phyloP scores from a whole-genome alignment of 192 early-diverging fungal species.

The Coemansia sp. region DNA sequence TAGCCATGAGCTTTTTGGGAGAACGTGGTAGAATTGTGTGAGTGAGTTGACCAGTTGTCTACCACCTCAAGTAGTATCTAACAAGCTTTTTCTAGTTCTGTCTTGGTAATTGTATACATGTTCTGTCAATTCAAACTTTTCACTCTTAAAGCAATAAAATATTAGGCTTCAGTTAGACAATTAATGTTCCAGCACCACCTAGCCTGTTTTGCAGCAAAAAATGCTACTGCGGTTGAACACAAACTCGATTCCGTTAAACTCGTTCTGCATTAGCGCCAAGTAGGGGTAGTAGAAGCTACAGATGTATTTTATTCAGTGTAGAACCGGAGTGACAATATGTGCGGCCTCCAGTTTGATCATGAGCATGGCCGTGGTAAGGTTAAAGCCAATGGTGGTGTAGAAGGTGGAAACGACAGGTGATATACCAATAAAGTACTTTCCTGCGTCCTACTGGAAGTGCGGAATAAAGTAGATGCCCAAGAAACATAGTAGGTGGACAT shows the following conservation, averaged over 20 bases:
- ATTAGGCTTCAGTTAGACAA: too few species aligned
- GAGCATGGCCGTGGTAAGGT: constrained; percentile 29
- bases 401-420: constrained; percentile 21
- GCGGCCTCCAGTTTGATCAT: constrained; percentile 29
- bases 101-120: too few species aligned
- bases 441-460: constrained; percentile 30
- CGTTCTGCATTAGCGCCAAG: constrained; percentile 39
- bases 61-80: too few species aligned
- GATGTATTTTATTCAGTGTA: constrained; percentile 44
- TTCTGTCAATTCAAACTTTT: too few species aligned
- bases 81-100: too few species aligned
- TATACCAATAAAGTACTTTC: constrained; percentile 36
- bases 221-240: constrained; percentile 4
- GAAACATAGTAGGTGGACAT: constrained; percentile 29
- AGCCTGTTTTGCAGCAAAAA: constrained; percentile 28
- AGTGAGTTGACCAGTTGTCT: too few species aligned
- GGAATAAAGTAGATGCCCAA: constrained; percentile 51
- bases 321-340: constrained; percentile 28
- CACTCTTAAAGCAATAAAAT: too few species aligned
- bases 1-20: too few species aligned
- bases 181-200: constrained; percentile 27
- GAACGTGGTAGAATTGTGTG: too few species aligned
- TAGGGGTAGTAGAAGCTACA: constrained; percentile 34
- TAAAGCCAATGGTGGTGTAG: constrained; percentile 26
- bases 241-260: constrained; percentile 42